These are phyloP conservation scores for Salix udensis DNA, from an alignment of 345 rosid genomes.

Conservation along the genomic window DNA sequence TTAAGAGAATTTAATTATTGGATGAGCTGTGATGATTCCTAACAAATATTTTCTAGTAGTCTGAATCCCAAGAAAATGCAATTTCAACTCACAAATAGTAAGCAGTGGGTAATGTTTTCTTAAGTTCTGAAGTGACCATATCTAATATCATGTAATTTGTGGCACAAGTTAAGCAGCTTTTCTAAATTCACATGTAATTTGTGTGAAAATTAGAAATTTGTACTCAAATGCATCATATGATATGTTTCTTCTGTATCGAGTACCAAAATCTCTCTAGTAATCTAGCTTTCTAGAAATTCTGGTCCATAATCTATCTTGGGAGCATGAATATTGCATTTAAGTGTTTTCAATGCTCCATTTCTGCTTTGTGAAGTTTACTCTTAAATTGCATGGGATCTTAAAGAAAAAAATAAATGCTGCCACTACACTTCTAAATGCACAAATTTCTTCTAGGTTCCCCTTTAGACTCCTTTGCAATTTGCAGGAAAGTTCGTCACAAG, in stretches of 20 bases:
- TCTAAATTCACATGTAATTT: neutral
- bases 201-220: neutral
- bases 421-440: neutral
- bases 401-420: neutral
- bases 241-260: neutral
- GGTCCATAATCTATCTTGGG: neutral
- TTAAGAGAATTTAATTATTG: neutral
- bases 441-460: neutral
- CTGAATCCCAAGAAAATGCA: neutral
- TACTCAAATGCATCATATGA: neutral
- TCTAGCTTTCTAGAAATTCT: neutral
- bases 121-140: neutral
- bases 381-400: neutral
- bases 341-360: neutral
- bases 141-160: neutral
- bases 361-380: neutral
- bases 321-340: neutral
- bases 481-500: constrained; percentile 60
- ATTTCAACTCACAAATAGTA: neutral
- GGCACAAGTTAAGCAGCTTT: neutral
- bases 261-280: neutral
- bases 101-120: neutral
- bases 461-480: neutral
- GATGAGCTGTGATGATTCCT: neutral
- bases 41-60: neutral